Conservation (phyloP, 305 asterid genomes). For the Ilex paraguariensis region DNA sequence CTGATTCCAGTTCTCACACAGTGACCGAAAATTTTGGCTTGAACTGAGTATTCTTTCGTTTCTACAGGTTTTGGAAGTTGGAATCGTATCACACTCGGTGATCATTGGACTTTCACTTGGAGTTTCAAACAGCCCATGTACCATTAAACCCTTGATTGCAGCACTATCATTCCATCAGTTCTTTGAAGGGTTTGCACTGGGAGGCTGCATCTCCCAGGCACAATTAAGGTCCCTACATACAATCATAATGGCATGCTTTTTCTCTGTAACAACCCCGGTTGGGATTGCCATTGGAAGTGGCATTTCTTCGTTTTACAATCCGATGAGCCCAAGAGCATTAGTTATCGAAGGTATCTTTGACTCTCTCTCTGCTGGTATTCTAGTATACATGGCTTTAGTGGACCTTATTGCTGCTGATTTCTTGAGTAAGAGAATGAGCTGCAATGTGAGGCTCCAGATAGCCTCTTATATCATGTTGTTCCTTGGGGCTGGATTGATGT, state of each 20-base stretch:
- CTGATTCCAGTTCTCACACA: too few species aligned
- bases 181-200: conserved; percentile 91
- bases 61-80: conserved; percentile 80
- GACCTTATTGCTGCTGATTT: conserved; percentile 91
- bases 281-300: conserved; percentile 70
- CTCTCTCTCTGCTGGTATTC: conserved; percentile 83
- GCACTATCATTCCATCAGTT: conserved; percentile 89
- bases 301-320: conserved; percentile 57
- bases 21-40: too few species aligned
- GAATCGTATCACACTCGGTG: conserved; percentile 88
- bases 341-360: conserved; percentile 66
- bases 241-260: conserved; percentile 75
- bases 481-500: conserved; percentile 78
- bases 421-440: conserved; percentile 90
- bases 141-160: conserved; percentile 74
- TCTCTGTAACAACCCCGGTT: conserved; percentile 77
- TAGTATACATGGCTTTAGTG: conserved; percentile 89
- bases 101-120: conserved; percentile 90
- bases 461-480: conserved; percentile 67
- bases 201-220: conserved; percentile 95
- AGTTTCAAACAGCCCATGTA: conserved; percentile 83
- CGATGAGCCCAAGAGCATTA: conserved; percentile 69
- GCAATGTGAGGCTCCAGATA: conserved; percentile 73
- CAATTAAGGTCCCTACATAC: conserved; percentile 48
- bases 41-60: not conserved